phyloP scores from a whole-genome alignment of 129 eudicot species.

The Pittosporum tobira region DNA sequence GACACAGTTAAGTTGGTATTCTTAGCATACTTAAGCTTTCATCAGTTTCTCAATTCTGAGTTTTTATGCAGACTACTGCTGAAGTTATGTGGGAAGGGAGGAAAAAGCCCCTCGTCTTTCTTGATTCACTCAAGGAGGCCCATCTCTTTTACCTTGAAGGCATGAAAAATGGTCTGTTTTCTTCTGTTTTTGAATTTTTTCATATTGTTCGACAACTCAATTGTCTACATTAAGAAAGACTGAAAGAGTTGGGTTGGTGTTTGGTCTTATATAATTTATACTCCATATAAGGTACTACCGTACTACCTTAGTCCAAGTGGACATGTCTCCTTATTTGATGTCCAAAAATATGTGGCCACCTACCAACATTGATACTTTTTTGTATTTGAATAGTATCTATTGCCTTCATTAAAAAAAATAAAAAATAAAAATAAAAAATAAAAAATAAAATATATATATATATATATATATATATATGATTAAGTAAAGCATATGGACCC shows the following conservation, averaged over 20 bases:
- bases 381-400: too few relatives aligned
- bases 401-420: too few relatives aligned
- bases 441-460: too few relatives aligned
- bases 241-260: background rate
- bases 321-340: too few relatives aligned
- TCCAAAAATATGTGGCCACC: too few relatives aligned
- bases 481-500: too few relatives aligned
- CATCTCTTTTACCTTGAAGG: slow-evolving; percentile 70
- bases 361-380: too few relatives aligned
- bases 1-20: slow-evolving; percentile 1
- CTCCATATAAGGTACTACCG: too few relatives aligned
- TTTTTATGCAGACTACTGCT: slow-evolving; percentile 48
- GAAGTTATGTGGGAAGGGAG: slow-evolving; percentile 65
- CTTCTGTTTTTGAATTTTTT: background rate
- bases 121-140: slow-evolving; percentile 67
- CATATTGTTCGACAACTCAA: background rate
- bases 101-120: slow-evolving; percentile 58
- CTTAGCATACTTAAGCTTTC: background rate
- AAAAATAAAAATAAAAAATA: too few relatives aligned
- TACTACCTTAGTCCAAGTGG: too few relatives aligned
- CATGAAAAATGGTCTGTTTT: slow-evolving; percentile 64
- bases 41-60: slow-evolving; percentile 1
- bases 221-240: background rate
- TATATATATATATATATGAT: too few relatives aligned
- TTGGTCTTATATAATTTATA: too few relatives aligned